Base-by-base conservation (phyloP, 2,329 filamentous ascomycete species). In the Aureobasidium sp. region DNA sequence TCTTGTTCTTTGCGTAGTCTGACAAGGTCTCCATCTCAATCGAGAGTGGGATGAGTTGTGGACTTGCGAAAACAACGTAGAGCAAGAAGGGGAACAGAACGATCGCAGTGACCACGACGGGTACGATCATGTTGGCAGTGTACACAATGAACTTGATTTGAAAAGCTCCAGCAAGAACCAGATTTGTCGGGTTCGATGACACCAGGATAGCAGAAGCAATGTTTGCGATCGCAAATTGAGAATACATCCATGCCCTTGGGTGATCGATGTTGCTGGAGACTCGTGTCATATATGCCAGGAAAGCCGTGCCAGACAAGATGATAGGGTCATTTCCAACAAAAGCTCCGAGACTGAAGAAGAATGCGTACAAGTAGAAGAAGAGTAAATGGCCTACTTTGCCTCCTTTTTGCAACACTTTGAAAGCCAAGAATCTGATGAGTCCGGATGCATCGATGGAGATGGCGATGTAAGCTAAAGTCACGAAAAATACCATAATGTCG, bases 401-500 rank as follows among this genome's bases (percentile, higher is more conserved):
- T 52, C 85, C 87, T 74, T 82, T 84, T 62, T 87, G 80, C 2
- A 90, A 76, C 0, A 90, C 87, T 64, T 83, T 87, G 76, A 88
- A 89, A 0, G 88, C 87, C 25, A 90, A 70, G 65, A 79, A 90
- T 61, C 87, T 77, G 68, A 90, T 89, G 17, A 90, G 77, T 3
- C 88, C 88, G 0, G 87, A 90, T 2, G 88, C 87, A 66, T 90
- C 88, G 63, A 90, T 88, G 0, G 87, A 90, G 49, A 91, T 89
- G 51, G 88, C 87, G 63, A 90, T 89, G 67, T 90, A 91, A 2
- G 88, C 87, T 47, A 89, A 71, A 0, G 86, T 88, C 47, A 90
- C 77, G 74, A 91, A 90, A 74, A 90, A 90, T 17, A 79, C 75
- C 85, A 90, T 89, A 64, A 90, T 89, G 64, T 90, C 87, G 66